A percentile compares a stretch with the other conserved stretches of the same genome.
Conservation (phyloP, 371 early-diverging fungal genomes). For the Mucor lusitanicus region DNA sequence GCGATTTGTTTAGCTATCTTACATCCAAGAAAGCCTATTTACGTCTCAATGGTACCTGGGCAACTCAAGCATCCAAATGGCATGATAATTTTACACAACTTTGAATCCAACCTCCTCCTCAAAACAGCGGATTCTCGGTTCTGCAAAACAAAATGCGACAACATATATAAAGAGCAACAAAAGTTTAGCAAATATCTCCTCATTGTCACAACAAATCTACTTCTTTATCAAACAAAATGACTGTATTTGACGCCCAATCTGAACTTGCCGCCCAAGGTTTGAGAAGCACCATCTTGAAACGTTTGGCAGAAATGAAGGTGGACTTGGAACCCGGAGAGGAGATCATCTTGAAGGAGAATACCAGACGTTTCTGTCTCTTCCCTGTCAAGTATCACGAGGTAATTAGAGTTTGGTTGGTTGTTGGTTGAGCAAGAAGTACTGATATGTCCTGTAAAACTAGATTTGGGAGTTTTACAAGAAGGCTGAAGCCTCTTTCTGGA, state of each 20-base stretch:
- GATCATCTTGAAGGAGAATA: constrained; percentile 55
- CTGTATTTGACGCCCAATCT: constrained; percentile 22
- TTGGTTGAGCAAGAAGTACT: neutral
- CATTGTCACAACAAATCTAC: neutral
- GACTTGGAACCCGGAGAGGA: constrained; percentile 23
- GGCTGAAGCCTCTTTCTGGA: constrained; percentile 99
- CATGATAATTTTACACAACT: neutral
- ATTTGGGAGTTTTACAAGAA: constrained; percentile 99
- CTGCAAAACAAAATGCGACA: neutral
- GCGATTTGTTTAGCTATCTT: neutral
- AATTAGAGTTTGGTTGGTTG: neutral
- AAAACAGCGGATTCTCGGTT: neutral
- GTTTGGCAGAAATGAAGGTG: constrained; percentile 13
- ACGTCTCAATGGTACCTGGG: neutral
- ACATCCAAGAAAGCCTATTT: neutral
- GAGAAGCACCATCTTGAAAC: constrained; percentile 13
- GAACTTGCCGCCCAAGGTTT: constrained; percentile 15
- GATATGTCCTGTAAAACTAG: neutral
- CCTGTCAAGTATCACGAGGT: constrained; percentile 20
- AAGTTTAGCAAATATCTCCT: neutral
- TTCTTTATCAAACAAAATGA: constrained; percentile 26
- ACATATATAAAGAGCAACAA: neutral
- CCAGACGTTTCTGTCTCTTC: constrained; percentile 85
- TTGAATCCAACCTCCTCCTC: neutral
- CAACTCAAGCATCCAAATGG: neutral